Evolutionary conservation across 495 filamentous ascomycete genomes (phyloP).

Genomic region (Melanomma pulvis-pyrius): DNA sequence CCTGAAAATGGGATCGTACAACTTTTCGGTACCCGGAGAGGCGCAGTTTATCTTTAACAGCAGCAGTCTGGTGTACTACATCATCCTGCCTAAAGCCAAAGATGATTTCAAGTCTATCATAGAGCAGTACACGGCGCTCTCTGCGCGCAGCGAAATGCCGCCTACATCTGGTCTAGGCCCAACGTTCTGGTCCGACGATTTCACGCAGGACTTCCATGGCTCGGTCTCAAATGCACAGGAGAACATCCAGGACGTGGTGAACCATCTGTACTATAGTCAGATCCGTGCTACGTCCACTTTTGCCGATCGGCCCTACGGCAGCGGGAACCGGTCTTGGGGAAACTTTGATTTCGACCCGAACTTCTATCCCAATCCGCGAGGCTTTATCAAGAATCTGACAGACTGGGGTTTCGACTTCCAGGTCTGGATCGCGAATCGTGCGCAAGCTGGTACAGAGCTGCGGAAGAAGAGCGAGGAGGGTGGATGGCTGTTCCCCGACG

Average conservation of each 20-base stretch:
- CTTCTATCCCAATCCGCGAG: slow-evolving; percentile 37
- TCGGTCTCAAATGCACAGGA: slow-evolving; percentile 41
- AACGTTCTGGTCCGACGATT: slow-evolving; percentile 45
- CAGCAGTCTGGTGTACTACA: slow-evolving; percentile 40
- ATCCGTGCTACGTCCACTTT: slow-evolving; percentile 42
- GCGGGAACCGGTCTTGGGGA: slow-evolving; percentile 40
- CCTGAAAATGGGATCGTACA: slow-evolving; percentile 38
- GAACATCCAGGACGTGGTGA: slow-evolving; percentile 42
- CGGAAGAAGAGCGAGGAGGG: slow-evolving; percentile 32
- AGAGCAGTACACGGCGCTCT: slow-evolving; percentile 38
- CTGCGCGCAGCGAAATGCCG: slow-evolving; percentile 35
- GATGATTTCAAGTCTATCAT: slow-evolving; percentile 30
- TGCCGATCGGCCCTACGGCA: slow-evolving; percentile 44
- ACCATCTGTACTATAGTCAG: slow-evolving; percentile 39
- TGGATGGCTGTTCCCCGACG: slow-evolving; percentile 39
- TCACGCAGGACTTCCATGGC: slow-evolving; percentile 43
- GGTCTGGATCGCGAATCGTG: slow-evolving; percentile 45
- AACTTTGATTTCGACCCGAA: slow-evolving; percentile 45
- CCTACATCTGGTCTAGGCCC: slow-evolving; percentile 41
- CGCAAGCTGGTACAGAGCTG: slow-evolving; percentile 36
- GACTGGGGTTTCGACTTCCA: slow-evolving; percentile 41
- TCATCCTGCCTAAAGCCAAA: slow-evolving; percentile 37
- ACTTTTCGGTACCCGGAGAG: slow-evolving; percentile 34
- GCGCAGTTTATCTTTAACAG: slow-evolving; percentile 43
- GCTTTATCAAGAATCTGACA: slow-evolving; percentile 40